Evolutionary conservation across 2,329 filamentous ascomycete species (phyloP).

Genomic region (Chaetothyriales sp.): DNA sequence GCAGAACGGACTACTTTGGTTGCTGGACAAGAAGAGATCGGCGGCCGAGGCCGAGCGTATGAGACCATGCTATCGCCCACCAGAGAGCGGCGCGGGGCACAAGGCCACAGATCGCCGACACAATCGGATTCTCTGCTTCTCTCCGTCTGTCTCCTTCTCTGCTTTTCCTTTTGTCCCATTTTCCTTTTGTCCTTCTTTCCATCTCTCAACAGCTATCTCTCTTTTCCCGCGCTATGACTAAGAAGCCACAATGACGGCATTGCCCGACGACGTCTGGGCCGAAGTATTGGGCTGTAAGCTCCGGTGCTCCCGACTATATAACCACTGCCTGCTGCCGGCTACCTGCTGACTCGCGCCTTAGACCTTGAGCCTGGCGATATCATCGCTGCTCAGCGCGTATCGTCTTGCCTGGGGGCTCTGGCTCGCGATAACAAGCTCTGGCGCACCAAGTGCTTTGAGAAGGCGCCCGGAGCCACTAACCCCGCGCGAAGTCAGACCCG

Average conservation of each 20-base stretch:
- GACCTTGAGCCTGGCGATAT: constrained; percentile 40
- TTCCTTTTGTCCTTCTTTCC: background rate
- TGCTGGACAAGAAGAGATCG: too few species aligned
- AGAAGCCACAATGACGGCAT: background rate
- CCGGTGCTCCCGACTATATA: background rate
- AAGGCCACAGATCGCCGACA: background rate
- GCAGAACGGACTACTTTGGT: background rate
- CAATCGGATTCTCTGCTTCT: background rate
- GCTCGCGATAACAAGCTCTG: constrained; percentile 65
- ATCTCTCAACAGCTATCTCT: too few species aligned
- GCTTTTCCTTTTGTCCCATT: background rate
- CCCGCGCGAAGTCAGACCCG: constrained; percentile 21
- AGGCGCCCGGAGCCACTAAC: constrained; percentile 49
- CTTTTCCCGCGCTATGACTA: background rate
- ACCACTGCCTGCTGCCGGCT: constrained; percentile 33
- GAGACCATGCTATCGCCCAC: background rate
- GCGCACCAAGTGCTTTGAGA: constrained; percentile 59
- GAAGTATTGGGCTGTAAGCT: constrained; percentile 39
- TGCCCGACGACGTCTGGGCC: constrained; percentile 52
- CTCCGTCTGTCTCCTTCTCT: too few species aligned
- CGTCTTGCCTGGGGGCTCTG: constrained; percentile 49
- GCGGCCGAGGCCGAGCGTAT: too few species aligned
- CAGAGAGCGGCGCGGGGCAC: background rate
- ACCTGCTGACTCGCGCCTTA: constrained; percentile 14
- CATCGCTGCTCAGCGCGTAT: constrained; percentile 56